phyloP scores from a whole-genome alignment of 441 rosid species.

The Gossypium gossypioides region DNA sequence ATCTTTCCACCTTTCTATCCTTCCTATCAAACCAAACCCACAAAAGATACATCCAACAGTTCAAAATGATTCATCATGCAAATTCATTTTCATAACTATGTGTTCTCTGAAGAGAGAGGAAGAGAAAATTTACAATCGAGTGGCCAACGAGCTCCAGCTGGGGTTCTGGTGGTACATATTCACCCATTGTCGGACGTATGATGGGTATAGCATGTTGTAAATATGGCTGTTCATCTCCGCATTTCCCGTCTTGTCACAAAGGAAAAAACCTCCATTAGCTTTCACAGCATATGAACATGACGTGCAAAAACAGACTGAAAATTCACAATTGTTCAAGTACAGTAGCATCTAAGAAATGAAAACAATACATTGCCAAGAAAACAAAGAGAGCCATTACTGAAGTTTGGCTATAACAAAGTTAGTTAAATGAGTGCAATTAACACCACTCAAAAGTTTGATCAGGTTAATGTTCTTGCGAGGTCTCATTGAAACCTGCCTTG shows the following conservation, averaged over 20 bases:
- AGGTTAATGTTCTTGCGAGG: background rate
- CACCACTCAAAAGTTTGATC: background rate
- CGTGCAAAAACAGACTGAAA: background rate
- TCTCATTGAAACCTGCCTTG: background rate
- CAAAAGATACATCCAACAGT: background rate
- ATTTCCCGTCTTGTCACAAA: slow-evolving; percentile 22
- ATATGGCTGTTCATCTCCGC: slow-evolving; percentile 22
- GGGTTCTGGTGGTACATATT: slow-evolving; percentile 17
- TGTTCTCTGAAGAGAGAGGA: background rate
- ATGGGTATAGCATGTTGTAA: slow-evolving; percentile 12
- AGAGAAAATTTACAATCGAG: slow-evolving; percentile 25
- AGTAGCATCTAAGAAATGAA: background rate
- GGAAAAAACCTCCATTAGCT: slow-evolving; percentile 9
- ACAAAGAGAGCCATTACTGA: background rate
- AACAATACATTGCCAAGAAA: background rate
- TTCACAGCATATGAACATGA: background rate
- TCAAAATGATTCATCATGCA: background rate
- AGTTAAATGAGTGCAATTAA: background rate
- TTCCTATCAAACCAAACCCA: background rate
- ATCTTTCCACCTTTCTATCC: background rate
- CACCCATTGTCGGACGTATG: slow-evolving; percentile 20
- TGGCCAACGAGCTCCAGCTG: slow-evolving; percentile 29
- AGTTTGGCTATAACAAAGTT: background rate
- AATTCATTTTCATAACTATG: background rate
- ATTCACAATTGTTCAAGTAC: background rate